Conservation (phyloP, 2,329 filamentous ascomycete genomes). For the Lasiodiplodia sp. region DNA sequence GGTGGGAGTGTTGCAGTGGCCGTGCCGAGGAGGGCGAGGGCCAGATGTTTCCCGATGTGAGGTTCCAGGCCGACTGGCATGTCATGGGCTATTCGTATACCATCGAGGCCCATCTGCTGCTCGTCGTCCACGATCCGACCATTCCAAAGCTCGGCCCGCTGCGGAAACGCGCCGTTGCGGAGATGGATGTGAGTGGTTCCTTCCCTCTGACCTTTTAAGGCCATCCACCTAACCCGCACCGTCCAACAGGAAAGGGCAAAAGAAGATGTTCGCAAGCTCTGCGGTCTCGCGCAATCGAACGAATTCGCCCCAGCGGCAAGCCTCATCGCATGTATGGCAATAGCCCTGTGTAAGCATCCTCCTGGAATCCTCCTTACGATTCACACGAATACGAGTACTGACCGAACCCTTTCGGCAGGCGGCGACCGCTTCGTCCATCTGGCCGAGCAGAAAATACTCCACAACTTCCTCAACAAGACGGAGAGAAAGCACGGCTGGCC, state of each 20-base stretch:
- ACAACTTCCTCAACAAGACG: constrained; percentile 3
- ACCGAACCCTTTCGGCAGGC: not conserved
- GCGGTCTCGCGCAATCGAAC: constrained; percentile 45
- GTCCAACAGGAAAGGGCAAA: constrained; percentile 6
- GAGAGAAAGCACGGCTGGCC: constrained; percentile 23
- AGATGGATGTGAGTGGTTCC: constrained; percentile 38
- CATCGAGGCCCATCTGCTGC: constrained; percentile 44
- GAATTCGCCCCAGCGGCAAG: constrained; percentile 44
- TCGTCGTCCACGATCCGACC: constrained; percentile 46
- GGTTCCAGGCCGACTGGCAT: constrained; percentile 45
- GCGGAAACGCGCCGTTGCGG: constrained; percentile 41
- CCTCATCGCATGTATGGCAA: constrained; percentile 47
- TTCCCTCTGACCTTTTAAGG: not conserved
- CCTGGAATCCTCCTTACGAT: too few species aligned
- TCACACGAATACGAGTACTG: not conserved
- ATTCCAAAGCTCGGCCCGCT: constrained; percentile 47
- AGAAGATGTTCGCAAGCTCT: constrained; percentile 41
- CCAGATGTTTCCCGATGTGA: constrained; percentile 42
- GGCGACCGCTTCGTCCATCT: constrained; percentile 25
- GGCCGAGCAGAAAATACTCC: not conserved
- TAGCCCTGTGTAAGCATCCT: constrained; percentile 40
- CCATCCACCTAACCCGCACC: not conserved
- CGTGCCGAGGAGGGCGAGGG: not conserved
- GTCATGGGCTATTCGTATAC: constrained; percentile 40
- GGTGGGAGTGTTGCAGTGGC: not conserved